These are phyloP conservation scores for Daucus carota DNA, from an alignment of 129 eudicot species.

Conservation along the genomic window DH1_v3.0 NC_030389.2:43928001-43928500, in stretches of 20 bases:
- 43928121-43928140: not conserved
- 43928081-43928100: not conserved
- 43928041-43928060: not conserved
- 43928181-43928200: not conserved
- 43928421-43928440: not conserved
- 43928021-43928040: not conserved
- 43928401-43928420: not conserved
- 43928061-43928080: not conserved
- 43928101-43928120: not conserved
- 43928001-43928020: not conserved
- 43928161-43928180: not conserved
- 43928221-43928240: not conserved
- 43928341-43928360: not conserved
- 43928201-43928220: not conserved
- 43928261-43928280: not conserved
- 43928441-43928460: not conserved
- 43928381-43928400: not conserved
- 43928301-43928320: too few species aligned
- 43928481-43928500: slow-evolving; percentile 95
- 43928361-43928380: not conserved
- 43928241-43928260: not conserved
- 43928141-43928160: not conserved
- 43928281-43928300: too few species aligned
- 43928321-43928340: not conserved
- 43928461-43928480: slow-evolving; percentile 66